Evolutionary conservation across 768 basidiomycete genomes (phyloP), one percentile per base, ranked within the genome.

Genomic region (Mycena leptocephala): DNA sequence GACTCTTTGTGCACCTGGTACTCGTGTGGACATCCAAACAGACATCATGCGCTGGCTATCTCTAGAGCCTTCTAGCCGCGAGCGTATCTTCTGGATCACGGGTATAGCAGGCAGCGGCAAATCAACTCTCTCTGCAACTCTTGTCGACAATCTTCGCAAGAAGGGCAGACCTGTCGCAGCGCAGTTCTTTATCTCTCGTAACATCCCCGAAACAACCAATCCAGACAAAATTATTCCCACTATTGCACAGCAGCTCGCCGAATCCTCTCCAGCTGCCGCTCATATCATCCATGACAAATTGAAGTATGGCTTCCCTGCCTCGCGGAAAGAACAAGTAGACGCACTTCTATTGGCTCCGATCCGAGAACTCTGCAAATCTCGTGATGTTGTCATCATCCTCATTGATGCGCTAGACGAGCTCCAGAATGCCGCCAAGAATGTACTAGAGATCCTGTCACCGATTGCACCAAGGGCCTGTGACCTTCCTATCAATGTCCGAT

Each of bases 321-420:
- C 41, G 28, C 26, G 24, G 30, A 7, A 70, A 59, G n/a, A 70
- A 32, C 68, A 70, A 70, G 56, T 59, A n/a, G 32, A 70, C n/a
- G 13, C 39, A 68, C 67, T 68, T 58, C 53, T 68, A 2, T n/a
- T 67, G 55, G 65, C 48, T 55, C 65, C 67, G 4, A 69, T 69
- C 55, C 28, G 22, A 33, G 55, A 56, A 70, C 55, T 70, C 41
- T 55, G 26, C 39, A 51, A 37, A 66, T 66, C 65, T 11, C 10
- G 4, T n/a, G 28, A 22, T 16, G 10, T 30, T 9, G 67, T 68
- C 55, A 58, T 68, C 67, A 68, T 68, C 18, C 26, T 68, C 37
- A 68, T 68, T 28, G 67, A 68, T 68, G 67, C 67, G 16, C 67
- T 68, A 18, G 67, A 68, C 13, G 67, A 68, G 39, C 55, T 68